These are phyloP conservation scores for Yamadazyma akitaensis DNA, from an alignment of 805 yeast genomes.

Conservation along the genomic window DNA sequence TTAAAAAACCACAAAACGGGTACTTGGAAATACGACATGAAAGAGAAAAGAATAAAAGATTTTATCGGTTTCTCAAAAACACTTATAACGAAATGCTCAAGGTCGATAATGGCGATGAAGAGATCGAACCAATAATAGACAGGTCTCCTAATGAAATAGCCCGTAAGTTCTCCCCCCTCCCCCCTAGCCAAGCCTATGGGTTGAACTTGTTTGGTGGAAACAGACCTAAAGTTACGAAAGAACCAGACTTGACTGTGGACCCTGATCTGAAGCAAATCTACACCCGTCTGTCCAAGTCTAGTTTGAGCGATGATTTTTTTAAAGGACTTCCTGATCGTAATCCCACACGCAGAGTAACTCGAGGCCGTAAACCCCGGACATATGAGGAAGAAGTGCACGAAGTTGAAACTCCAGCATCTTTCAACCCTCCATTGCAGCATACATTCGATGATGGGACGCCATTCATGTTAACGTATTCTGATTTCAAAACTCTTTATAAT, in stretches of 20 bases:
- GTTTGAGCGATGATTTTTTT: not conserved
- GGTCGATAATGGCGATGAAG: not conserved
- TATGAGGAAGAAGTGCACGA: not conserved
- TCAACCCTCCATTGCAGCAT: conserved; percentile 46
- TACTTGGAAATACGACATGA: not conserved
- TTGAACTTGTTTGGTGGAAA: not conserved
- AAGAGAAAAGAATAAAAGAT: not conserved
- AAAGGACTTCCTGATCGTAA: not conserved
- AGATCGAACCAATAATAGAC: not conserved
- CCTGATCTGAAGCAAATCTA: not conserved
- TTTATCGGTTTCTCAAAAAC: not conserved
- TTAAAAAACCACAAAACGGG: not conserved
- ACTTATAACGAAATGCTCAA: not conserved
- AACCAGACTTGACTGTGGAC: not conserved
- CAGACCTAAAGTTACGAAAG: not conserved
- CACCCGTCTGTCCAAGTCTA: not conserved
- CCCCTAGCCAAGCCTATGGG: not conserved
- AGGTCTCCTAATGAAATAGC: not conserved
- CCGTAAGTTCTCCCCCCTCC: not conserved
- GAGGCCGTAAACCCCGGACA: not conserved
- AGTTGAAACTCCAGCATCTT: conserved; percentile 30
- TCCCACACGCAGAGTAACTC: not conserved
- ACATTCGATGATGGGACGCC: conserved; percentile 52
- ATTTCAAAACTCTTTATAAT: conserved; percentile 74
- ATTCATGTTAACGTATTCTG: conserved; percentile 61